Percentiles rank a stretch among this genome's conserved stretches.
Evolutionary conservation across 1,284 basidiomycete genomes (phyloP).

Genomic region (Apiotrichum veenhuisii): DNA sequence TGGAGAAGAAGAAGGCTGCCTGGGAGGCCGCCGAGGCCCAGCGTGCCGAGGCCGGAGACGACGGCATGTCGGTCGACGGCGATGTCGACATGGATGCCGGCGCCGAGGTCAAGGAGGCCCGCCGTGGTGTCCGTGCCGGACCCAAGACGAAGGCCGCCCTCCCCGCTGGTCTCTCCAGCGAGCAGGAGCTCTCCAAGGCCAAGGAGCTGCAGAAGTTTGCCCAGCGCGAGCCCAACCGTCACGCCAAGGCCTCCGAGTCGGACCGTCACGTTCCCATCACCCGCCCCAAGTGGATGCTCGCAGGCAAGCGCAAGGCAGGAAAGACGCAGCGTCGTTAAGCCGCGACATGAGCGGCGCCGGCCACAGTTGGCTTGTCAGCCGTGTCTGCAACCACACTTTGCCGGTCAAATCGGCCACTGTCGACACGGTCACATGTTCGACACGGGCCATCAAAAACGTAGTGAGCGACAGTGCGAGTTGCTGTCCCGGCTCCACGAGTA

Average conservation of each 20-base stretch:
- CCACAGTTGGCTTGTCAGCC: no score
- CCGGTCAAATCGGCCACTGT: no score
- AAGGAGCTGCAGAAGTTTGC: conserved; percentile 75
- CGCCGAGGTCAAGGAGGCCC: not conserved
- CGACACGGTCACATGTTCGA: no score
- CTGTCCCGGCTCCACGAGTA: not conserved
- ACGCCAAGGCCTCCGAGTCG: conserved; percentile 82
- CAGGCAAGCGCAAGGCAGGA: conserved; percentile 83
- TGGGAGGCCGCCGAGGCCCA: conserved; percentile 48
- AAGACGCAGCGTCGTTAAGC: conserved; percentile 73
- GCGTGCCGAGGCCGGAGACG: conserved; percentile 17
- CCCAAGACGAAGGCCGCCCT: conserved; percentile 26
- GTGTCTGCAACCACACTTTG: no score
- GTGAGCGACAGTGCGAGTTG: not conserved
- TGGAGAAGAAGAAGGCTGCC: conserved; percentile 41
- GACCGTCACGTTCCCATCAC: conserved; percentile 60
- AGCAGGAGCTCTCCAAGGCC: conserved; percentile 75
- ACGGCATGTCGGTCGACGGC: conserved; percentile 5
- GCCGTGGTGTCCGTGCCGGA: conserved; percentile 1
- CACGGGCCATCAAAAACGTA: not conserved
- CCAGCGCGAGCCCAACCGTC: conserved; percentile 77
- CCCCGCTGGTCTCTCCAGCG: conserved; percentile 68
- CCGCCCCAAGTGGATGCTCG: conserved; percentile 59
- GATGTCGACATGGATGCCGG: conserved; percentile 10
- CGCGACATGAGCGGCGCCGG: not conserved